These are phyloP conservation scores for Fusarium tricinctum DNA, from an alignment of 2,329 filamentous ascomycete species.

Conservation along the genomic window DNA sequence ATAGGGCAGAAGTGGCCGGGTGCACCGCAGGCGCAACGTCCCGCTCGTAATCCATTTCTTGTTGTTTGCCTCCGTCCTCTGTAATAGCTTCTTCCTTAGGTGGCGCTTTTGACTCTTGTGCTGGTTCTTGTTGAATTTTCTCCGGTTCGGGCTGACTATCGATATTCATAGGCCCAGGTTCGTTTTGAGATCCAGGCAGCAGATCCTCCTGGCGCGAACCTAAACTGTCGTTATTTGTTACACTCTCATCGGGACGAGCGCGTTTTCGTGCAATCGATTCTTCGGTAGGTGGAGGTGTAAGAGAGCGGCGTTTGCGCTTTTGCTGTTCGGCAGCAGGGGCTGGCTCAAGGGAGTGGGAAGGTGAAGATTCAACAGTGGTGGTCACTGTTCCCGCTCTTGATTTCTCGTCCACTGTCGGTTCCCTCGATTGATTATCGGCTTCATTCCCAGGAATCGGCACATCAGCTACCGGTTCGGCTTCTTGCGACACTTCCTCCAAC, in stretches of 20 bases:
- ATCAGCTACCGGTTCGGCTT: conserved; percentile 5
- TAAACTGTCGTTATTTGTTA: conserved; percentile 27
- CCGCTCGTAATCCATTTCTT: conserved; percentile 53
- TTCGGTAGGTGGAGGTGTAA: conserved; percentile 69
- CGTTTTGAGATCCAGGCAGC: conserved; percentile 14
- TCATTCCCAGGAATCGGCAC: conserved; percentile 22
- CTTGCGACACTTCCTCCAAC: conserved; percentile 13
- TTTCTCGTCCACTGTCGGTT: conserved; percentile 23
- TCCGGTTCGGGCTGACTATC: conserved; percentile 22
- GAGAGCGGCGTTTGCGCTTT: conserved; percentile 77
- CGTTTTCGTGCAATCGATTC: conserved; percentile 70
- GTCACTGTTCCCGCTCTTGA: conserved; percentile 25
- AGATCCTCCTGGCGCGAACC: conserved; percentile 32
- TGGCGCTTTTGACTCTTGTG: conserved; percentile 1
- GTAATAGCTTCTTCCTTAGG: conserved; percentile 3
- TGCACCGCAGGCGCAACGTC: conserved; percentile 72
- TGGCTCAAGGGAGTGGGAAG: conserved; percentile 24
- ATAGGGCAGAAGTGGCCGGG: conserved; percentile 81
- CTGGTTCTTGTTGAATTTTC: conserved; percentile 10
- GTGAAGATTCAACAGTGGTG: conserved; percentile 24
- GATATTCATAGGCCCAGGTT: conserved; percentile 32
- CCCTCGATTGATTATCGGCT: conserved; percentile 20
- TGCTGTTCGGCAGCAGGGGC: conserved; percentile 55
- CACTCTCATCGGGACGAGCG: conserved; percentile 58
- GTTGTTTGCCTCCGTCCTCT: conserved; percentile 30